Conservation (phyloP, 306 rosid genomes). For the Arachis hypogaea region DNA sequence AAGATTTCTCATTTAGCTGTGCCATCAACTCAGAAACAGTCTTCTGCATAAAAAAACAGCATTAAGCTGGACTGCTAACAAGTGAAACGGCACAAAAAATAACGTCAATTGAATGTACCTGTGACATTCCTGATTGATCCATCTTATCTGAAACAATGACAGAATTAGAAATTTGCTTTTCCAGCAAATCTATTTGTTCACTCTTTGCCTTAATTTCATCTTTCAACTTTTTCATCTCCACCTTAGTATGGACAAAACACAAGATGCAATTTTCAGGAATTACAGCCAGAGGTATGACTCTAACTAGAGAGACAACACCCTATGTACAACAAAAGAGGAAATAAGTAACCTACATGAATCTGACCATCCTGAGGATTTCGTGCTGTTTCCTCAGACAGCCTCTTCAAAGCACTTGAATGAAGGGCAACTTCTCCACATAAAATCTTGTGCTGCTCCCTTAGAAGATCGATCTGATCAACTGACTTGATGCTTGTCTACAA, state of each 20-base stretch:
- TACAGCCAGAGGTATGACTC: constrained; percentile 31
- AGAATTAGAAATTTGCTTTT: constrained; percentile 71
- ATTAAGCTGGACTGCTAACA: constrained; percentile 40
- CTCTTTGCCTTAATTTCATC: constrained; percentile 79
- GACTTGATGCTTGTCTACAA: constrained; percentile 80
- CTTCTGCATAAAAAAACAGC: constrained; percentile 58
- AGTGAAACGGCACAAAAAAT: constrained; percentile 32
- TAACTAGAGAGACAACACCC: constrained; percentile 4
- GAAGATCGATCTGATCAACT: constrained; percentile 78
- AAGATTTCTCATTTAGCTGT: constrained; percentile 90
- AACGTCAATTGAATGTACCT: constrained; percentile 52
- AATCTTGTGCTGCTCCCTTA: constrained; percentile 90
- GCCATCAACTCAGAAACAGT: constrained; percentile 72
- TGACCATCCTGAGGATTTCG: constrained; percentile 73
- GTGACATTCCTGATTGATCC: constrained; percentile 70
- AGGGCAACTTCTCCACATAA: constrained; percentile 95
- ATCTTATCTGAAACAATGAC: constrained; percentile 54
- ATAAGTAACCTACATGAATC: constrained; percentile 62
- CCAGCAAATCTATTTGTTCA: constrained; percentile 81
- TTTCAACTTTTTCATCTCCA: constrained; percentile 68
- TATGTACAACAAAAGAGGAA: constrained; percentile 30
- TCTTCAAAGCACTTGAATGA: constrained; percentile 86
- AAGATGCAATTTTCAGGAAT: constrained; percentile 43
- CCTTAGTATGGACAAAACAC: constrained; percentile 47
- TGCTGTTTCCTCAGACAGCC: constrained; percentile 79